These are phyloP conservation scores for Trichophyton schoenleinii DNA, from an alignment of 2,329 filamentous ascomycete genomes.

Conservation along the genomic window DNA sequence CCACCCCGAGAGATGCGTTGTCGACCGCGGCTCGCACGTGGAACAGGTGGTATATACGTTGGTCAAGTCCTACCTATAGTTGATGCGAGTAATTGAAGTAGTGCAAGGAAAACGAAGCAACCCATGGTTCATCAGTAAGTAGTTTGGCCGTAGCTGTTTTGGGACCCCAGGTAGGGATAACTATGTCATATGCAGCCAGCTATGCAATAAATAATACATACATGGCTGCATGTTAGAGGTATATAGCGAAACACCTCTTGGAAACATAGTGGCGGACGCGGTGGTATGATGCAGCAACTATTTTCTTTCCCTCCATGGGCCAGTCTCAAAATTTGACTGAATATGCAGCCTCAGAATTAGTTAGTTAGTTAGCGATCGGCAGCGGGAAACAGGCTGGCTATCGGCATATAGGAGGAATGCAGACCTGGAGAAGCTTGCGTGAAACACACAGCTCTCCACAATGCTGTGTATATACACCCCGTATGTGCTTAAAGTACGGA, in stretches of 20 bases:
- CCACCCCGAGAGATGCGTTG: background rate
- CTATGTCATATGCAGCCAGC: background rate
- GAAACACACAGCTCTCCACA: background rate
- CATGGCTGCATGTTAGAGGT: no score
- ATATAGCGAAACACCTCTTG: background rate
- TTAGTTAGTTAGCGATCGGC: background rate
- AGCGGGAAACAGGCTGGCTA: background rate
- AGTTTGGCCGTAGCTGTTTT: background rate
- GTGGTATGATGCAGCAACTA: background rate
- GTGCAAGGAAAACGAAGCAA: background rate
- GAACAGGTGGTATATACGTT: constrained; percentile 4
- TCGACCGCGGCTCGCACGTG: constrained; percentile 3
- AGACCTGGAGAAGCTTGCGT: background rate
- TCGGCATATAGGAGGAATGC: background rate
- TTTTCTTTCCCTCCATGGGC: background rate
- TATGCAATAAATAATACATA: background rate
- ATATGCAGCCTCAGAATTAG: background rate
- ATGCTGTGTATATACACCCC: background rate
- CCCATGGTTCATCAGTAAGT: background rate
- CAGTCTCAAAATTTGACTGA: background rate
- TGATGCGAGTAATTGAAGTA: constrained; percentile 3
- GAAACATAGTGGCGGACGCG: background rate
- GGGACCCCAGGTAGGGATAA: background rate
- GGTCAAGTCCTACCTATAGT: background rate
- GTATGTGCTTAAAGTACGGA: no score